phyloP scores from a whole-genome alignment of 805 yeast species.

The Wickerhamiella vanderwaltii region DNA sequence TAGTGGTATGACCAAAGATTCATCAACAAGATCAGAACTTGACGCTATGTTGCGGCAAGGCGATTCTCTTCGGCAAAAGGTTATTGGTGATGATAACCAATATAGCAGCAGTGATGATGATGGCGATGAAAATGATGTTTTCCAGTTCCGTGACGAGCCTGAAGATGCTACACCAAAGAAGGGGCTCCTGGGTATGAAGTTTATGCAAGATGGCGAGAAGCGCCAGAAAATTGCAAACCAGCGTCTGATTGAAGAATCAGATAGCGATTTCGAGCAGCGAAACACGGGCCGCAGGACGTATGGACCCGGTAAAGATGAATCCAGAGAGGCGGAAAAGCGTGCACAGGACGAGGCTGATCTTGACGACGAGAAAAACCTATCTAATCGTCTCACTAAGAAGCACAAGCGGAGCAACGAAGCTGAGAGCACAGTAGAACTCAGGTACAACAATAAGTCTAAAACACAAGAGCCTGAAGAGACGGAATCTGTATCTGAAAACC shows the following conservation, averaged over 20 bases:
- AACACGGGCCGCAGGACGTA: slow-evolving; percentile 39
- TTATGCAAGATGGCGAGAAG: slow-evolving; percentile 83
- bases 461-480: slow-evolving; percentile 7
- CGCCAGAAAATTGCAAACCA: slow-evolving; percentile 49
- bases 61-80: slow-evolving; percentile 59
- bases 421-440: slow-evolving; percentile 10
- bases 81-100: slow-evolving; percentile 47
- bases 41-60: slow-evolving; percentile 91
- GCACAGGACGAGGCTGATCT: slow-evolving; percentile 16
- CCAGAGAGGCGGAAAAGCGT: slow-evolving; percentile 11
- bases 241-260: slow-evolving; percentile 31
- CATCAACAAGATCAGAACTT: slow-evolving; percentile 70
- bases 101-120: slow-evolving; percentile 33
- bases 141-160: slow-evolving; percentile 25
- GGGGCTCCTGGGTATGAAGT: slow-evolving; percentile 89
- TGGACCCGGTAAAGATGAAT: neutral
- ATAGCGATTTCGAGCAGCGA: slow-evolving; percentile 23
- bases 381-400: slow-evolving; percentile 5
- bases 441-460: slow-evolving; percentile 1
- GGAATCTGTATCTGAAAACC: slow-evolving; percentile 21
- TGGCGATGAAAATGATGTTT: slow-evolving; percentile 27
- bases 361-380: slow-evolving; percentile 4
- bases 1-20: slow-evolving; percentile 83
- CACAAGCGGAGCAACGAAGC: slow-evolving; percentile 4
- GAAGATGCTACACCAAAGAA: slow-evolving; percentile 39